phyloP scores from a whole-genome alignment of 495 filamentous ascomycete genomes.

The Apiosordaria backusii region DNA sequence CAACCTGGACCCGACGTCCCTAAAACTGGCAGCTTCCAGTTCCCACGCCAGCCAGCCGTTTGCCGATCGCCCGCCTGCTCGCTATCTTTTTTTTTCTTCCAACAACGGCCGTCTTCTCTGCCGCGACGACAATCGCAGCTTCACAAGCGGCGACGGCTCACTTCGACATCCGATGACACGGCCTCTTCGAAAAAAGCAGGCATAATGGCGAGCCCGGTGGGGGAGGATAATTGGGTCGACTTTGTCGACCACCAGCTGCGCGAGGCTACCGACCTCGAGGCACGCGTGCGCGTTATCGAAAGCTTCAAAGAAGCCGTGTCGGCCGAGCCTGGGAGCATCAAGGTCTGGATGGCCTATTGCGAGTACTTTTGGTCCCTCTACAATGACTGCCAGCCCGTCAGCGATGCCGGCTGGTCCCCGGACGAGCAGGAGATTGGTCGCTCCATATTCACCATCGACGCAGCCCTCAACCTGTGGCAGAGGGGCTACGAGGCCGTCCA shows the following conservation, averaged over 20 bases:
- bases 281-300: slow-evolving; percentile 72
- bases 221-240: slow-evolving; percentile 54
- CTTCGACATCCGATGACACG: slow-evolving; percentile 27
- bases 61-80: not conserved
- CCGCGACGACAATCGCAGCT: not conserved
- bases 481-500: slow-evolving; percentile 72
- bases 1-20: not conserved
- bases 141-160: not conserved
- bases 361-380: slow-evolving; percentile 81
- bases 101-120: not conserved
- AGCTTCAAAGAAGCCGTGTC: slow-evolving; percentile 72
- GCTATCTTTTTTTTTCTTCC: not conserved
- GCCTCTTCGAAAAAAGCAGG: slow-evolving; percentile 19
- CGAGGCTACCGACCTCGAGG: slow-evolving; percentile 49
- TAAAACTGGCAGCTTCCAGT: not conserved
- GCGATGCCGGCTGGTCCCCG: slow-evolving; percentile 62
- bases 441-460: slow-evolving; percentile 76
- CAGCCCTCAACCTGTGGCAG: slow-evolving; percentile 74
- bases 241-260: slow-evolving; percentile 51
- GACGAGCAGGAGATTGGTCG: slow-evolving; percentile 72
- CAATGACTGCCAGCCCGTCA: slow-evolving; percentile 55
- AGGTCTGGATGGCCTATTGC: slow-evolving; percentile 84
- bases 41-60: not conserved
- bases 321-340: slow-evolving; percentile 79
- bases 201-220: slow-evolving; percentile 52